Percentiles rank a stretch among this genome's conserved stretches.
These are phyloP conservation scores for Mortierella sp. DNA, from an alignment of 371 early-diverging fungal species.

Conservation along the genomic window DNA sequence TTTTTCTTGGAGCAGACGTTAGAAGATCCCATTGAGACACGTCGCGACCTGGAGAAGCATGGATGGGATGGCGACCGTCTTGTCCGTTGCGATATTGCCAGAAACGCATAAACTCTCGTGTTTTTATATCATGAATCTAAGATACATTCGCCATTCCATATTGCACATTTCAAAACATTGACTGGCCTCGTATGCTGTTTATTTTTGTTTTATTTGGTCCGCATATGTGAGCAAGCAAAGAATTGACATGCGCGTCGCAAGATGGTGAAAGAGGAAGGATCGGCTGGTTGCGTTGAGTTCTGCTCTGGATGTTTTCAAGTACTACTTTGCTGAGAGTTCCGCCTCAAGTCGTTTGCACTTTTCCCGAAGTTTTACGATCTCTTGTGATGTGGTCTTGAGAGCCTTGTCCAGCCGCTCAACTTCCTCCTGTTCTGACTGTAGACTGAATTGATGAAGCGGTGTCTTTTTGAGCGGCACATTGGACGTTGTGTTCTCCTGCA, in stretches of 20 bases:
- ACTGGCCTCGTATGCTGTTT: not conserved
- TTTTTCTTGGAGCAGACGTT: constrained; percentile 74
- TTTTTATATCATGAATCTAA: not conserved
- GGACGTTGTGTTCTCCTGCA: constrained; percentile 69
- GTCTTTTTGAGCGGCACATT: constrained; percentile 62
- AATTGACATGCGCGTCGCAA: not conserved
- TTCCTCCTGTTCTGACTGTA: constrained; percentile 59
- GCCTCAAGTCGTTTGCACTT: constrained; percentile 48
- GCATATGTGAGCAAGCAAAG: too few relatives aligned
- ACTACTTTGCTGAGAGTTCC: constrained; percentile 38
- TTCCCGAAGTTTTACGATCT: constrained; percentile 44
- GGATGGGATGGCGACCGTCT: constrained; percentile 66
- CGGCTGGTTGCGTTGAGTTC: not conserved
- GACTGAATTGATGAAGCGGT: constrained; percentile 61
- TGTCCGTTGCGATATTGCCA: constrained; percentile 52
- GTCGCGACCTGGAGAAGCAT: constrained; percentile 69
- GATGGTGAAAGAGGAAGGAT: not conserved
- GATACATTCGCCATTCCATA: not conserved
- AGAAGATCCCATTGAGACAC: constrained; percentile 71
- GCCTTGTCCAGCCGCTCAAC: constrained; percentile 51
- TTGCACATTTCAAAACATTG: not conserved
- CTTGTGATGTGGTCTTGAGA: constrained; percentile 41
- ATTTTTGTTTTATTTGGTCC: not conserved
- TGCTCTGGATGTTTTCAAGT: not conserved
- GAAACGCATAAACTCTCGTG: constrained; percentile 31